These are phyloP conservation scores for Melaleuca quinquenervia DNA, from an alignment of 345 rosid species.

Conservation along the genomic window DNA sequence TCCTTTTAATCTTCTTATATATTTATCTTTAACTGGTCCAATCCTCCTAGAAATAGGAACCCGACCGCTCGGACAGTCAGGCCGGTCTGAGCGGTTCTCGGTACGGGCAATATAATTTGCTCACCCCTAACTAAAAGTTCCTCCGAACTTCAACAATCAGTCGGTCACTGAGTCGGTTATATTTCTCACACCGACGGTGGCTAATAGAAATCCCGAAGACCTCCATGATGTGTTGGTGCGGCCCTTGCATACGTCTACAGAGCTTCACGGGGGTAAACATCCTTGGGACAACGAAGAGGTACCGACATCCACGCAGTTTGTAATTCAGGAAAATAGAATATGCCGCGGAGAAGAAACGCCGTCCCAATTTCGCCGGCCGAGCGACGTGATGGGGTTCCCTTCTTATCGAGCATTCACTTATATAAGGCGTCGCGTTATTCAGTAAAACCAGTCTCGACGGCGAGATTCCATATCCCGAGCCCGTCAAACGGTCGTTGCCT, in stretches of 20 bases:
- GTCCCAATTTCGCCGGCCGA: not conserved
- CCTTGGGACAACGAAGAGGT: not conserved
- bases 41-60: too few relatives aligned
- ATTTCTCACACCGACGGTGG: not conserved
- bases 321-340: not conserved
- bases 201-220: not conserved
- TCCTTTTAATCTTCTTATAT: too few relatives aligned
- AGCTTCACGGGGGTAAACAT: not conserved
- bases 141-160: not conserved
- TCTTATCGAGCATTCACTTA: not conserved
- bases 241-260: not conserved
- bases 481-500: not conserved
- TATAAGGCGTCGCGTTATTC: rapidly evolving
- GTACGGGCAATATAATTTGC: too few relatives aligned
- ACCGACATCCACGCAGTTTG: not conserved
- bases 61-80: too few relatives aligned
- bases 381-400: not conserved
- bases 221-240: not conserved
- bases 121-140: too few relatives aligned
- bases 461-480: not conserved
- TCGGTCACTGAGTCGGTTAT: not conserved
- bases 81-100: too few relatives aligned
- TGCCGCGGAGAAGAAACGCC: not conserved
- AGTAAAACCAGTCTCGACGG: not conserved
- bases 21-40: too few relatives aligned